Conservation (phyloP, 2,329 filamentous ascomycete genomes). For the Paracorniculantispora psalliotae region DNA sequence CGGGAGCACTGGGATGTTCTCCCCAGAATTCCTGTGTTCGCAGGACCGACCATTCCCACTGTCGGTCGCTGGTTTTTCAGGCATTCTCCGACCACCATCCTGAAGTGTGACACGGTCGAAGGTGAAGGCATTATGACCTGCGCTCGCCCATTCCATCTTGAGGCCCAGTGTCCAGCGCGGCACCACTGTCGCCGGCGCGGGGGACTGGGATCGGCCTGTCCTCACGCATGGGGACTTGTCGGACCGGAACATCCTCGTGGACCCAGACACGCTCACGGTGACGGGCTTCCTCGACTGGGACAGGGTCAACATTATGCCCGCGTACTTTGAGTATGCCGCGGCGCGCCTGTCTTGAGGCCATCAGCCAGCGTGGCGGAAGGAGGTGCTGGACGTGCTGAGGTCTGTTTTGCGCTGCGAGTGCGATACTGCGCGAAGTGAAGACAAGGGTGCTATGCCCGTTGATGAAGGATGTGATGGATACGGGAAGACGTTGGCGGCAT, state of each 20-base stretch:
- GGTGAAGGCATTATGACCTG: not conserved
- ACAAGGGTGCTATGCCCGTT: not conserved
- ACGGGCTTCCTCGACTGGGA: not conserved
- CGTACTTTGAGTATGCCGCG: slow-evolving; percentile 5
- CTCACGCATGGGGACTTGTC: slow-evolving; percentile 1
- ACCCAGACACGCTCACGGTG: not conserved
- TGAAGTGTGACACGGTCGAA: not conserved
- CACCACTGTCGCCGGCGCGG: not conserved
- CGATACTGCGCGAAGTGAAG: not conserved
- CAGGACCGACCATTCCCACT: not conserved
- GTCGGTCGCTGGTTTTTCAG: not conserved
- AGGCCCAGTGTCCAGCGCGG: not conserved
- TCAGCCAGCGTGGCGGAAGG: slow-evolving; percentile 2
- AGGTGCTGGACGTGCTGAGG: not conserved
- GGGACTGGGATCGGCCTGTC: not conserved
- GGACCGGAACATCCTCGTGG: slow-evolving; percentile 1
- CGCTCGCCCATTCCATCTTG: not conserved
- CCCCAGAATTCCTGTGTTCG: not conserved
- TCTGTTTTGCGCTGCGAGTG: not conserved
- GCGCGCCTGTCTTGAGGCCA: not conserved
- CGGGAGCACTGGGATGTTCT: not conserved
- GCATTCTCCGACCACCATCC: not conserved
- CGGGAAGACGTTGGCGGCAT: not conserved
- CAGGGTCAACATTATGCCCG: not conserved
- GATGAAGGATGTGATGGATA: not conserved